Base-by-base conservation (phyloP, 2,329 filamentous ascomycete species). In the Calonectria pseudoturangicola region DNA sequence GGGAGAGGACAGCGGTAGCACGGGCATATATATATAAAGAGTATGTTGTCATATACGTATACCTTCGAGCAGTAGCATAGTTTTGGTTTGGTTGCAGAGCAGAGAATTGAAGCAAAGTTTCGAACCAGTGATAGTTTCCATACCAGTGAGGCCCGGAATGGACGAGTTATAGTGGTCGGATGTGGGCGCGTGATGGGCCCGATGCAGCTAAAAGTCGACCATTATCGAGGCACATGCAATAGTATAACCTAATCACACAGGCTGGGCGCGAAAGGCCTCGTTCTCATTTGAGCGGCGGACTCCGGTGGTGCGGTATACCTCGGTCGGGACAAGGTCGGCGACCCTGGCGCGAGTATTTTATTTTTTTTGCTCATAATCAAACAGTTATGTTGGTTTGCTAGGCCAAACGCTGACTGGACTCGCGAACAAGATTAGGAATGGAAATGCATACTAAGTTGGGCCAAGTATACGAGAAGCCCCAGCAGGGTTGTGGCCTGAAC, bases 181-280 rank as follows among this genome's bases (percentile, higher is more conserved):
- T 16, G n/a, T 21, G 45, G 15, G 56, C 56, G 66, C 66, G 66
- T 69, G 66, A 63, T 45, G 56, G n/a, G 12, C 56, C 45, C 36
- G n/a, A 69, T 69, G 66, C 66, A 69, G 66, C 66, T 69, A 69
- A 58, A 69, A 58, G n/a, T 2, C n/a, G 54, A 58, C 54, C 12
- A 41, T 50, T 67, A 67, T 67, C 39, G 48, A 36, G 54, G 65
- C 65, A 58, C 65, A 67, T 67, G 65, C 65, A 67, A 67, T 63
- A 54, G 45, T n/a, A 60, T 48, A 69, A 27, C 51, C 48, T 65
- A 71, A 71, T 71, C 62, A 71, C 68, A 58, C 43, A 65, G 60
- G 28, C 56, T 28, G 48, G 66, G 58, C 56, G 39, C 45, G 56
- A 63, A 58, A 33, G 66, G 25, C 54, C 30, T 69, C 56, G 41